Evolutionary conservation across 768 basidiomycete species (phyloP), one percentile per base, ranked within the genome.

Genomic region (Chalciporus piperatus): DNA sequence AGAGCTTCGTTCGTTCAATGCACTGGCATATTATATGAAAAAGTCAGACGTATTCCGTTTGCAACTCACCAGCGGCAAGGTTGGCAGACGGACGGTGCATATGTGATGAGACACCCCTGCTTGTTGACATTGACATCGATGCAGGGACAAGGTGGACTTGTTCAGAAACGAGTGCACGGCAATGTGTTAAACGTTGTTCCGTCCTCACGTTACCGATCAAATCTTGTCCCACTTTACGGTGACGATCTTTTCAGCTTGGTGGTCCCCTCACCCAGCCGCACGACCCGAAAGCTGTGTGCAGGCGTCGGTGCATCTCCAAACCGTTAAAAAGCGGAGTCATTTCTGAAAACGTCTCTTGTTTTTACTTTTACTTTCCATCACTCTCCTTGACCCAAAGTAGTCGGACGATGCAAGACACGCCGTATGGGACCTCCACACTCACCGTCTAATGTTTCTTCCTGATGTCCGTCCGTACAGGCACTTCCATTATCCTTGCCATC

Each of bases 211-310:
- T 43, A 17, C 41, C 27, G 28, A 48, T 43, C 40, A 17, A 37
- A 13, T 11, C 19, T 25, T 7, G 13, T 28, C 48, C n/a, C n/a
- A 12, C 39, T 46, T 19, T 30, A 4, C 6, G 10, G 27, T 54
- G 41, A 43, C 46, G 27, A 52, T 51, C 50, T 38, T 42, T 14
- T 27, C 23, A 44, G 25, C 13, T 14, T 39, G 35, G 45, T 47
- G 6, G 27, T 4, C n/a, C 22, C n/a, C 11, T 44, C 43, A 10
- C 3, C 9, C 20, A 17, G 22, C 8, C 30, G 3, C 19, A 28
- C 5, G 13, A 25, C 0, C 12, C 19, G 7, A 30, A 45, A 33
- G 63, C 62, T 66, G 60, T 64, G 55, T 23, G 2, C 35, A 27
- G 39, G 28, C 42, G 1, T 23, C 45, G 37, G 22, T n/a, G 19